Evolutionary conservation across 192 early-diverging fungal genomes (phyloP), one percentile per base, ranked within the genome.

Genomic region (Neocallimastix lanati): DNA sequence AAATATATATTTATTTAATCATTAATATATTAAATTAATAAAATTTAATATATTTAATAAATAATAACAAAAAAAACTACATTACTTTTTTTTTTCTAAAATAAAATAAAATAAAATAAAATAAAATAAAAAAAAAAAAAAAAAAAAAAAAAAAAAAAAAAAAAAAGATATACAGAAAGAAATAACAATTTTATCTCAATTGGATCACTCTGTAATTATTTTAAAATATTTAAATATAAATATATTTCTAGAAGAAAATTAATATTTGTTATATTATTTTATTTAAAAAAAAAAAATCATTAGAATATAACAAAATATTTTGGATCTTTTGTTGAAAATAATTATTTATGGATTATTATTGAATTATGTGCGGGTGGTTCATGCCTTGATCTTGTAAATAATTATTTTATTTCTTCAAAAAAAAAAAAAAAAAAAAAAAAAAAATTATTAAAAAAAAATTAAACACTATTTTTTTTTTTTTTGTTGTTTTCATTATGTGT

Each of bases 91-190:
- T n/a, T n/a, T n/a, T n/a, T n/a, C n/a, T n/a, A n/a, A n/a, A n/a
- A n/a, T n/a, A n/a, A n/a, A n/a, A n/a, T n/a, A n/a, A n/a, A n/a
- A n/a, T n/a, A n/a, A n/a, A n/a, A n/a, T n/a, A n/a, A n/a, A n/a
- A n/a, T n/a, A n/a, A n/a, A n/a, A n/a, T n/a, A n/a, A n/a, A n/a
- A n/a, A n/a, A n/a, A n/a, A n/a, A n/a, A n/a, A n/a, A n/a, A n/a
- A n/a, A n/a, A 33, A 33, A 33, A 93, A 90, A 82, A 93, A 94
- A 29, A 95, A 97, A 84, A 96, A 98, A 82, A 96, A 97, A 83
- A 98, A 97, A 80, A 96, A 98, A 82, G 97, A 99, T 88, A 98
- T 99, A 82, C 96, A 96, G 84, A 93, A 95, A 81, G 97, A 99
- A 82, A 98, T 98, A 83, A 91, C 89, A 77, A 97, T 99, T 78